Conservation (phyloP, 192 early-diverging fungal species). For the Thamnidium elegans region DNA sequence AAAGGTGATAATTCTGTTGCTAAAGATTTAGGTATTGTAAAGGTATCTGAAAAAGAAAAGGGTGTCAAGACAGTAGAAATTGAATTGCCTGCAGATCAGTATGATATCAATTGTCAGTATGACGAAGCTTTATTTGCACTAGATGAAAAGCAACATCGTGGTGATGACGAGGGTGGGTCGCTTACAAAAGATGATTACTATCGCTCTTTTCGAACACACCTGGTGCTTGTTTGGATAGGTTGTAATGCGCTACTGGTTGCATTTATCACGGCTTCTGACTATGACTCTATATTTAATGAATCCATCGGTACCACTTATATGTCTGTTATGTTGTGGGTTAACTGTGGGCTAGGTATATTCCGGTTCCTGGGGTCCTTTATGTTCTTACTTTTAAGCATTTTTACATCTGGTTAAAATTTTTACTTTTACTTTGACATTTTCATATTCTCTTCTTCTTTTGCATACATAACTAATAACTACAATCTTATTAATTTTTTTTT, state of each 20-base stretch:
- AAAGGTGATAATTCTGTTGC: slow-evolving; percentile 78
- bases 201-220: slow-evolving; percentile 78
- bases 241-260: slow-evolving; percentile 73
- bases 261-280: slow-evolving; percentile 62
- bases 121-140: slow-evolving; percentile 59
- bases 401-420: slow-evolving; percentile 26
- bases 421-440: not conserved
- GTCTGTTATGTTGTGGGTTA: slow-evolving; percentile 85
- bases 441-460: no score
- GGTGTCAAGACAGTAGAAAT: slow-evolving; percentile 58
- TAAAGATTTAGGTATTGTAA: slow-evolving; percentile 74
- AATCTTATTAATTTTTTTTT: no score
- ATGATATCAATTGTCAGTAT: slow-evolving; percentile 76
- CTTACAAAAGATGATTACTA: slow-evolving; percentile 73
- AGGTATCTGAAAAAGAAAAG: slow-evolving; percentile 56
- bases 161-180: not conserved
- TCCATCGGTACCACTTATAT: slow-evolving; percentile 56
- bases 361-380: slow-evolving; percentile 69
- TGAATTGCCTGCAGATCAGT: slow-evolving; percentile 66
- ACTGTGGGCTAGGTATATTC: slow-evolving; percentile 66
- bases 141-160: not conserved
- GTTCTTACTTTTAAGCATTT: slow-evolving; percentile 60
- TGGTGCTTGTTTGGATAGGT: slow-evolving; percentile 83
- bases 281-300: slow-evolving; percentile 29
- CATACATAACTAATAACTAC: no score